Evolutionary conservation across 1,284 basidiomycete genomes (phyloP).

Genomic region (Naganishia liquefaciens): DNA sequence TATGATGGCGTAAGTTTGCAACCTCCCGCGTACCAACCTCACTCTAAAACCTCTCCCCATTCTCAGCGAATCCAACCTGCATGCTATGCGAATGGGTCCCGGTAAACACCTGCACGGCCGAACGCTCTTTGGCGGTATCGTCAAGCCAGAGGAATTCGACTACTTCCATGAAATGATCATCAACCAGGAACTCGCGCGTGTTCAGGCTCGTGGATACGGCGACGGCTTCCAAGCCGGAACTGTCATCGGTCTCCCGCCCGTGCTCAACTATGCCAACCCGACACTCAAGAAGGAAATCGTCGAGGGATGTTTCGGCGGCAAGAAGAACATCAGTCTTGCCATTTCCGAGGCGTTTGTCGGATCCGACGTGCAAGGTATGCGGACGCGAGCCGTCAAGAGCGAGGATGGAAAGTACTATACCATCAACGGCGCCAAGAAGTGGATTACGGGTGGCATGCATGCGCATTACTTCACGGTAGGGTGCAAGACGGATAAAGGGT

Average conservation of each 20-base stretch:
- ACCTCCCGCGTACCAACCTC: slow-evolving; percentile 46
- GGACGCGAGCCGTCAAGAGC: slow-evolving; percentile 77
- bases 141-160: slow-evolving; percentile 86
- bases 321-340: slow-evolving; percentile 72
- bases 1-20: slow-evolving; percentile 48
- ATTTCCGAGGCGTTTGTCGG: slow-evolving; percentile 90
- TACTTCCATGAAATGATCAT: slow-evolving; percentile 70
- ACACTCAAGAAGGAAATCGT: slow-evolving; percentile 71
- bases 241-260: slow-evolving; percentile 71
- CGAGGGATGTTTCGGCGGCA: slow-evolving; percentile 75
- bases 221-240: slow-evolving; percentile 74
- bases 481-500: slow-evolving; percentile 63
- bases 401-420: slow-evolving; percentile 75
- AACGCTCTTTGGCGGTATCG: slow-evolving; percentile 74
- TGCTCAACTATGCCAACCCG: slow-evolving; percentile 61
- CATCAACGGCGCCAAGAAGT: slow-evolving; percentile 83
- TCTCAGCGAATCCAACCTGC: slow-evolving; percentile 66
- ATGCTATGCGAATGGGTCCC: slow-evolving; percentile 86
- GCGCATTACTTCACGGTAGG: slow-evolving; percentile 53
- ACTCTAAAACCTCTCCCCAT: background rate
- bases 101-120: slow-evolving; percentile 76
- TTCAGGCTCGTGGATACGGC: slow-evolving; percentile 77
- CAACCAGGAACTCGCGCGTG: slow-evolving; percentile 78
- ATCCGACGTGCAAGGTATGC: slow-evolving; percentile 79
- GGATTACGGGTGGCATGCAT: slow-evolving; percentile 84